Base-by-base conservation (phyloP, 2,329 filamentous ascomycete genomes). In the Pezicula radicicola region DNA sequence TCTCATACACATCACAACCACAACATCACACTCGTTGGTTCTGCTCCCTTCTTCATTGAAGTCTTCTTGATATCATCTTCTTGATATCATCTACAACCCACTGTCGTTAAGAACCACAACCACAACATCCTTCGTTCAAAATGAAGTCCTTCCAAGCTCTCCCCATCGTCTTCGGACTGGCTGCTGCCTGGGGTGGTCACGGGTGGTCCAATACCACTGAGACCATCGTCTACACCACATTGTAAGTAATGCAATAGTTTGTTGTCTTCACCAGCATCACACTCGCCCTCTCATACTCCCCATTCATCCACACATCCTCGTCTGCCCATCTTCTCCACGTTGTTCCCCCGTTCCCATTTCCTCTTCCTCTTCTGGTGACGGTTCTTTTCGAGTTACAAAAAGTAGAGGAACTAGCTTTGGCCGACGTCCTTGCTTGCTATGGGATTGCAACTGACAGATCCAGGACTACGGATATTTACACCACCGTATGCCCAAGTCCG, bases 401-500 rank as follows among this genome's bases (percentile, higher is more conserved):
- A 33, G 9, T 13, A 7, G 30, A 33, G 30, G 12, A 7, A 33
- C 30, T 7, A 33, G 12, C 30, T 33, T 33, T 9, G 30, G 30
- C 12, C 9, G 30, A 12, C 30, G 7, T 4, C 30, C 4, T 10
- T 33, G 30, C 30, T 33, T 33, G 8, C 9, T 13, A 13, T 33
- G 30, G 30, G 9, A 3, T 13, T 33, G 30, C 30, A 10, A 13
- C 30, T 33, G 9, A 33, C 12, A 4, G 30, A 33, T 10, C 30
- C 30, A 33, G 30, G 30, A 33, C 30, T 12, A 33, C 30, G 30
- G 77, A 73, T 44, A 61, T 67, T 19, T 72, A 68, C 61, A 75
- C 71, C 53, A 80, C 77, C 52, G 77, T 68, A 68, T 80, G 77
- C 73, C 75, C 77, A 4, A 64, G 65, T 55, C 63, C 75, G 16